These are phyloP conservation scores for Acrodontium crateriforme DNA, from an alignment of 2,329 filamentous ascomycete genomes.

Conservation along the genomic window DNA sequence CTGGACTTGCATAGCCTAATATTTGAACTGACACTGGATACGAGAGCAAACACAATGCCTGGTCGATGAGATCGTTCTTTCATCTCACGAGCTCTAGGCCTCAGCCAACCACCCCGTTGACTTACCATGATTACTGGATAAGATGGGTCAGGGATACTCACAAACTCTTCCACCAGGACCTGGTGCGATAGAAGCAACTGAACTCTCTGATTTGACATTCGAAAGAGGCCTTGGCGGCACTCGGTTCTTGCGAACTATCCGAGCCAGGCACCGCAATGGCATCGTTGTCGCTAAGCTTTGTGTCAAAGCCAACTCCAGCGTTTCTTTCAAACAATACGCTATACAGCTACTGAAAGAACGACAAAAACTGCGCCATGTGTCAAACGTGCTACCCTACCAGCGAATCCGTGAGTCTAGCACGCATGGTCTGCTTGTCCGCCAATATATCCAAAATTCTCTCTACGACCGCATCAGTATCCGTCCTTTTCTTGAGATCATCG, in stretches of 20 bases:
- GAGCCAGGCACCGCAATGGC: constrained; percentile 78
- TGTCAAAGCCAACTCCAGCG: constrained; percentile 75
- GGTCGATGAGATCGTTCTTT: no score
- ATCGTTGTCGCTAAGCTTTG: constrained; percentile 89
- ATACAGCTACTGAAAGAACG: constrained; percentile 73
- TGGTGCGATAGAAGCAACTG: constrained; percentile 84
- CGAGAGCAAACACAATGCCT: no score
- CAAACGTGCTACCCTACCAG: constrained; percentile 84
- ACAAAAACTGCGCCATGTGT: constrained; percentile 63
- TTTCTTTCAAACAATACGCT: constrained; percentile 69
- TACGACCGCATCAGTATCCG: constrained; percentile 95
- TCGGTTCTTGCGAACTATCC: constrained; percentile 92
- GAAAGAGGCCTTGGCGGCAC: constrained; percentile 85
- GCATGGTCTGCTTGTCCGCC: constrained; percentile 83
- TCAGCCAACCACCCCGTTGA: not conserved
- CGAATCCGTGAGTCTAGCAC: constrained; percentile 82
- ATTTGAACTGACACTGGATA: no score
- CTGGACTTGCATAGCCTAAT: no score
- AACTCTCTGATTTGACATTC: constrained; percentile 80
- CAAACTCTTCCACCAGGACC: constrained; percentile 83
- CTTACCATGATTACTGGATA: not conserved
- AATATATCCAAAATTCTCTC: constrained; percentile 90
- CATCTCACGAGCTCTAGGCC: no score
- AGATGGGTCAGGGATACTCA: constrained; percentile 90
- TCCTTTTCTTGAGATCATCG: constrained; percentile 90